Percentiles rank a stretch among this genome's conserved stretches.
Evolutionary conservation across 768 basidiomycete genomes (phyloP).

Genomic region (Psilocybe tampanensis): DNA sequence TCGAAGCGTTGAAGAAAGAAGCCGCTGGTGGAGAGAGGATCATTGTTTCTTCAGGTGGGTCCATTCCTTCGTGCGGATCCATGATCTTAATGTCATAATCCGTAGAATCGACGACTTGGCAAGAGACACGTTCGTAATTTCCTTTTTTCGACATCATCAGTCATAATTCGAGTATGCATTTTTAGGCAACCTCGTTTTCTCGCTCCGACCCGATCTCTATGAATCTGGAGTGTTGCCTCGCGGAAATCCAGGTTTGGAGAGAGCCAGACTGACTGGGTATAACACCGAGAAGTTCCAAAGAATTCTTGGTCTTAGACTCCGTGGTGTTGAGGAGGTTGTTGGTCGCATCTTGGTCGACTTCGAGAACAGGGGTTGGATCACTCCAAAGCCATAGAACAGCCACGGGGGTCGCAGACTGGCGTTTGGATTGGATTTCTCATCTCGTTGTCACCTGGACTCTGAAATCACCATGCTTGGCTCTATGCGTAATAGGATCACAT

Average conservation of each 20-base stretch:
- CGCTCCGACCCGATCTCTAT: conserved; percentile 4
- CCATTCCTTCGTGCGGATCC: not conserved
- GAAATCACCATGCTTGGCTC: too few relatives aligned
- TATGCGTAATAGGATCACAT: too few relatives aligned
- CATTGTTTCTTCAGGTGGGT: conserved; percentile 41
- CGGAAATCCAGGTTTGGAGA: conserved; percentile 2
- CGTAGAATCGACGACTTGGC: conserved; percentile 3
- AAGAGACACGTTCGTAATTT: conserved; percentile 1
- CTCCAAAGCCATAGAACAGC: not conserved
- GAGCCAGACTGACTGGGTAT: not conserved
- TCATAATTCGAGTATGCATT: not conserved
- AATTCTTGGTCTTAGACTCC: not conserved
- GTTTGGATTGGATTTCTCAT: too few relatives aligned
- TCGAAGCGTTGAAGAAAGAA: conserved; percentile 49
- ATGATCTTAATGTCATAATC: not conserved
- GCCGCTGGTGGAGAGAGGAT: conserved; percentile 60
- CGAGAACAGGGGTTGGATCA: conserved; percentile 3
- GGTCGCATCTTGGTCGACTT: not conserved
- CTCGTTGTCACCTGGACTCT: too few relatives aligned
- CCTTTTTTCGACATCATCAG: not conserved
- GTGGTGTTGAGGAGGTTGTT: not conserved
- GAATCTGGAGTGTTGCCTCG: conserved; percentile 4
- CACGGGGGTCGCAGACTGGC: too few relatives aligned
- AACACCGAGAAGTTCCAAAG: conserved; percentile 1
- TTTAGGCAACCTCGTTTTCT: conserved; percentile 4